Evolutionary conservation across 257 asterid genomes (phyloP).

Genomic region (Asclepias syriaca): DNA sequence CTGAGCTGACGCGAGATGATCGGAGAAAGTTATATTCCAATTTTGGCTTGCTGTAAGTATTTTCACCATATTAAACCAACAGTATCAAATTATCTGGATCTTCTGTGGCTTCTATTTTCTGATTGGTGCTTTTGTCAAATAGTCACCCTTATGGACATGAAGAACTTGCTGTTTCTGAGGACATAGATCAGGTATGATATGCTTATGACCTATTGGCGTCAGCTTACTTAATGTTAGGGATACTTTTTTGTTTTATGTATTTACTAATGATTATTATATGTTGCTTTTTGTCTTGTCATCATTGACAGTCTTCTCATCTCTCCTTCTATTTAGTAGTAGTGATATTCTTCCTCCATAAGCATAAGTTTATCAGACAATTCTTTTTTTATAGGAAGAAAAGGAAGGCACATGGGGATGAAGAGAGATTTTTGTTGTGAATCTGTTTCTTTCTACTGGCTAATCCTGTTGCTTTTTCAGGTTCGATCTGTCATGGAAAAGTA

Average conservation of each 20-base stretch:
- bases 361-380: background rate
- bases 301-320: background rate
- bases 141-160: slow-evolving; percentile 93
- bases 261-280: no score
- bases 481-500: slow-evolving; percentile 87
- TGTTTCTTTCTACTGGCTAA: background rate
- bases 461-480: slow-evolving; percentile 43
- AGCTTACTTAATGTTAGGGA: background rate
- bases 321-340: background rate
- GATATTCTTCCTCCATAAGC: background rate
- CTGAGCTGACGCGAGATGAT: slow-evolving; percentile 92
- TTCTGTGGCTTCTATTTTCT: slow-evolving; percentile 8
- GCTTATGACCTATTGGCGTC: background rate
- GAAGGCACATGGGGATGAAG: background rate
- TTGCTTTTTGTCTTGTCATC: no score
- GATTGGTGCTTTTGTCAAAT: slow-evolving; percentile 22
- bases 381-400: background rate
- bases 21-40: slow-evolving; percentile 82
- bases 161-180: slow-evolving; percentile 89
- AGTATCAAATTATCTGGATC: background rate
- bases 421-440: background rate
- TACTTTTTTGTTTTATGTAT: no score
- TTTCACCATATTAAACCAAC: background rate
- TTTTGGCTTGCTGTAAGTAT: slow-evolving; percentile 83
- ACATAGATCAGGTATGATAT: slow-evolving; percentile 69